Evolutionary conservation across 768 basidiomycete genomes (phyloP).

Genomic region (Hebeloma cylindrosporum): DNA sequence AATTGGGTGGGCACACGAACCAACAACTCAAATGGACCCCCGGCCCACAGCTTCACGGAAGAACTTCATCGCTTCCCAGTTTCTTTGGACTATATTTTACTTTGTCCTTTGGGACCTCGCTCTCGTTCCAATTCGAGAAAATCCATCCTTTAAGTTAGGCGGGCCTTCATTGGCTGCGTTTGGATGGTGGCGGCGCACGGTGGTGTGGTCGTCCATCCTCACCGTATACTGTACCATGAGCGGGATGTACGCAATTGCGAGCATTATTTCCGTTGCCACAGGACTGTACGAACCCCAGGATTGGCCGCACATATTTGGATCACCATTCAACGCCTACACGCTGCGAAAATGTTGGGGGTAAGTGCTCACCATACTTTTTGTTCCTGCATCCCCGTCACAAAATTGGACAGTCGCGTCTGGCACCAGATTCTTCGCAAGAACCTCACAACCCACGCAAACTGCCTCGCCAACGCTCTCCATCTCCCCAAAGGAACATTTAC

Average conservation of each 20-base stretch:
- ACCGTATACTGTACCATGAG: neutral
- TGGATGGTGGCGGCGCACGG: neutral
- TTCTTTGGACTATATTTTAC: neutral
- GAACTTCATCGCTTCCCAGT: no score
- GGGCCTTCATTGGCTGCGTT: neutral
- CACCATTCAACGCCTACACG: constrained; percentile 32
- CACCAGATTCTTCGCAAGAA: constrained; percentile 23
- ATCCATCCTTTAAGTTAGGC: neutral
- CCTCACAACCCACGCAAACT: constrained; percentile 27
- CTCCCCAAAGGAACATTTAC: constrained; percentile 25
- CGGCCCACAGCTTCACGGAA: no score
- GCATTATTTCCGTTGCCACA: constrained; percentile 20
- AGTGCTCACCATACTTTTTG: constrained; percentile 16
- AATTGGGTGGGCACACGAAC: no score
- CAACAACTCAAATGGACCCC: no score
- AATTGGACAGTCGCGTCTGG: no score
- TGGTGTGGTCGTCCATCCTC: neutral
- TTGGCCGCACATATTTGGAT: constrained; percentile 39
- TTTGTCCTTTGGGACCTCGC: neutral
- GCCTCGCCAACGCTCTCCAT: constrained; percentile 22
- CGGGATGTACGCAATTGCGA: constrained; percentile 2
- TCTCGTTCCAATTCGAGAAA: neutral
- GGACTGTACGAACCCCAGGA: constrained; percentile 28
- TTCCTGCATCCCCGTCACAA: neutral
- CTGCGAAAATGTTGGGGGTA: constrained; percentile 41